phyloP scores from a whole-genome alignment of 352 stramenopile genomes.

The Phytopythium chamaehyphon region DNA sequence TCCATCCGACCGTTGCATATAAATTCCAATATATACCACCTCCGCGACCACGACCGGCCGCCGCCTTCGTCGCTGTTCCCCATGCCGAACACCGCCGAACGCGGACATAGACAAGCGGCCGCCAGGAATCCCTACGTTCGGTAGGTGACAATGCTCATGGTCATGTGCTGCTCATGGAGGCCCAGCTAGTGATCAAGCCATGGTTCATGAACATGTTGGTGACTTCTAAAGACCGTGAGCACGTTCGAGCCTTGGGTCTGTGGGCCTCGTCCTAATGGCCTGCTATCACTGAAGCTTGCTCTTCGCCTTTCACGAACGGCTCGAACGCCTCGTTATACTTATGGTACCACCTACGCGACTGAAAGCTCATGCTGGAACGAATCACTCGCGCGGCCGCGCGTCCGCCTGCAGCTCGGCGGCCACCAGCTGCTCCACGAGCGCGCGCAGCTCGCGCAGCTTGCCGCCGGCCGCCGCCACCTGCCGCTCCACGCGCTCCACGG shows the following conservation, averaged over 20 bases:
- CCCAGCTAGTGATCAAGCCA: no score
- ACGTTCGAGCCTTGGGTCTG: no score
- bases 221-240: no score
- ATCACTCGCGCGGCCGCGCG: background rate
- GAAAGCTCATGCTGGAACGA: no score
- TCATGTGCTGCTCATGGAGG: no score
- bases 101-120: background rate
- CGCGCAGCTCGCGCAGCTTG: slow-evolving; percentile 39
- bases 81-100: slow-evolving; percentile 2
- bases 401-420: slow-evolving; percentile 17
- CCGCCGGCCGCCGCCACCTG: slow-evolving; percentile 39
- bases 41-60: background rate
- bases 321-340: background rate
- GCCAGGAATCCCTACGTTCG: no score
- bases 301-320: no score
- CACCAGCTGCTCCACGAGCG: slow-evolving; percentile 34
- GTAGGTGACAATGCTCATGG: no score
- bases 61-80: slow-evolving; percentile 5
- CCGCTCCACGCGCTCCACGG: slow-evolving; percentile 33
- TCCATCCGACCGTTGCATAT: background rate
- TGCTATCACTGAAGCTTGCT: no score
- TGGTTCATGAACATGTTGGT: no score
- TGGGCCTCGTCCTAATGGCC: no score
- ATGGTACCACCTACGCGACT: no score
- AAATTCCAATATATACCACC: background rate